A percentile compares a stretch with the other conserved stretches of the same genome.
Conservation (phyloP, 2,329 filamentous ascomycete genomes). For the Botrytis medusae region DNA sequence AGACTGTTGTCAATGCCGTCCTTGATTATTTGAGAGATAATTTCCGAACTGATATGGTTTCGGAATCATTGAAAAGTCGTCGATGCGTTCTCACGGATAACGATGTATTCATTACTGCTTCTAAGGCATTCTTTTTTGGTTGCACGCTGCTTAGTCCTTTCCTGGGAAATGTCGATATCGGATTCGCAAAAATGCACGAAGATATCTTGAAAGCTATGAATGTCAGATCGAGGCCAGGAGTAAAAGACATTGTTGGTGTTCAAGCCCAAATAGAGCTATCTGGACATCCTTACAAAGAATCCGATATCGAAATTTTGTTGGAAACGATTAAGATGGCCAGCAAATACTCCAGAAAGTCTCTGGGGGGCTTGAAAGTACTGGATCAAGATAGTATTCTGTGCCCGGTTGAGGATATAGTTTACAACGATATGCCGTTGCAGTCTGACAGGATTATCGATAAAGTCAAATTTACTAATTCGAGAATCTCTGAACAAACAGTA, state of each 20-base stretch:
- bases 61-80: conserved; percentile 20
- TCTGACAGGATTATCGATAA: conserved; percentile 17
- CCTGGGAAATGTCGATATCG: conserved; percentile 30
- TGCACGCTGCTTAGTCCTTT: conserved; percentile 31
- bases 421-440: conserved; percentile 25
- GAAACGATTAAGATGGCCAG: conserved; percentile 33
- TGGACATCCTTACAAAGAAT: conserved; percentile 27
- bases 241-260: conserved; percentile 30
- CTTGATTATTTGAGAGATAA: conserved; percentile 27
- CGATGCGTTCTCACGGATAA: conserved; percentile 26
- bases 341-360: conserved; percentile 17
- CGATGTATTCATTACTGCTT: conserved; percentile 24
- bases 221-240: conserved; percentile 28
- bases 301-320: conserved; percentile 32
- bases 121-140: conserved; percentile 27
- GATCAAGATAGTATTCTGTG: conserved; percentile 26
- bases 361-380: conserved; percentile 31
- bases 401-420: conserved; percentile 30
- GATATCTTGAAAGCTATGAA: conserved; percentile 28
- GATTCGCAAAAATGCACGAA: conserved; percentile 29
- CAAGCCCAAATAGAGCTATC: conserved; percentile 28
- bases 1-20: conserved; percentile 28
- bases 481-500: conserved; percentile 26
- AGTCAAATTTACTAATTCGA: conserved; percentile 30
- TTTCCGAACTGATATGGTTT: conserved; percentile 11